Percentiles rank a stretch among this genome's conserved stretches.
Evolutionary conservation across 257 asterid genomes (phyloP).

Genomic region (Lavandula angustifolia): DNA sequence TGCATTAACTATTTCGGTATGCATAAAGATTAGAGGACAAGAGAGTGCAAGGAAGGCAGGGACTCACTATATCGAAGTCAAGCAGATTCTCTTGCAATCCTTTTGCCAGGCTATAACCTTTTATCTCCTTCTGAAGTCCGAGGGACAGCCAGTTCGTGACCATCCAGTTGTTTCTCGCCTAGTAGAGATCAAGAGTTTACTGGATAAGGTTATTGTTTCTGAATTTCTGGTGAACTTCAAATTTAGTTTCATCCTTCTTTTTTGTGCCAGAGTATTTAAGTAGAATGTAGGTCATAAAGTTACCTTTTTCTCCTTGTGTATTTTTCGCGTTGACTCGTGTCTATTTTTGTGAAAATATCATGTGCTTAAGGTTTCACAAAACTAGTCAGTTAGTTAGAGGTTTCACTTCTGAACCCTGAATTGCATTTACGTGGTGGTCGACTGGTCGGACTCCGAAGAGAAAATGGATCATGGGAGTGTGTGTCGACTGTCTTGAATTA

Average conservation of each 20-base stretch:
- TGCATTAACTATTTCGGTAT: constrained; percentile 22
- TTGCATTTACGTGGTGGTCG: not conserved
- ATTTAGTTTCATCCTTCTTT: not conserved
- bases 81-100: constrained; percentile 75
- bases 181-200: constrained; percentile 77
- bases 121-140: constrained; percentile 94
- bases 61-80: constrained; percentile 71
- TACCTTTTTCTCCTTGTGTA: not conserved
- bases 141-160: constrained; percentile 89
- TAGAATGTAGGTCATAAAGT: not conserved
- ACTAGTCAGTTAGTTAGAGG: constrained; percentile 1
- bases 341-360: not conserved
- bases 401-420: not conserved
- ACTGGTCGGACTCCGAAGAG: not conserved
- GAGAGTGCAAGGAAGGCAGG: constrained; percentile 53
- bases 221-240: constrained; percentile 19
- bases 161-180: constrained; percentile 92
- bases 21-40: constrained; percentile 57
- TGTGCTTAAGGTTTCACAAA: not conserved
- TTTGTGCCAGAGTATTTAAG: not conserved
- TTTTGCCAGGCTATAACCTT: constrained; percentile 92
- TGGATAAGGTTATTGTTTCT: constrained; percentile 72
- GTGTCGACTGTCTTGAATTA: too few species aligned
- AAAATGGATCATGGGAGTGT: not conserved
- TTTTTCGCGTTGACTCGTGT: too few species aligned